Evolutionary conservation across 1,139 yeast genomes (phyloP).

Genomic region (Nematodospora anomalae): DNA sequence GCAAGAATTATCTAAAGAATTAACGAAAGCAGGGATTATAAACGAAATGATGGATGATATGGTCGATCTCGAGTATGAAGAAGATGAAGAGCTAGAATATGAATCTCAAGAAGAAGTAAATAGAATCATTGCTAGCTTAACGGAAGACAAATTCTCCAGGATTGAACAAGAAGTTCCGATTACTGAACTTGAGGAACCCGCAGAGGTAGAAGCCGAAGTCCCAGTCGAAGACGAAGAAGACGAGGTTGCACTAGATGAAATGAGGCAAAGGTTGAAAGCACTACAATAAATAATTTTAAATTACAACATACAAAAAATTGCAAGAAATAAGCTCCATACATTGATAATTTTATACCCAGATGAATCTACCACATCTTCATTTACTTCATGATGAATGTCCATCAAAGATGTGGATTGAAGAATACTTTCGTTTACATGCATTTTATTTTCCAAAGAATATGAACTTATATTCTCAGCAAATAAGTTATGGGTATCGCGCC

Average conservation of each 20-base stretch:
- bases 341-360: background rate
- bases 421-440: background rate
- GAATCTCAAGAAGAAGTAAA: slow-evolving; percentile 71
- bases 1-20: slow-evolving; percentile 83
- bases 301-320: slow-evolving; percentile 6
- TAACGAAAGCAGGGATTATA: slow-evolving; percentile 88
- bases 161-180: slow-evolving; percentile 46
- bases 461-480: slow-evolving; percentile 9
- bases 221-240: slow-evolving; percentile 60
- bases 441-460: background rate
- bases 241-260: slow-evolving; percentile 71
- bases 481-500: slow-evolving; percentile 12
- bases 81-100: slow-evolving; percentile 61
- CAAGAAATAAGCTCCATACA: background rate
- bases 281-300: slow-evolving; percentile 53
- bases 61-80: slow-evolving; percentile 63
- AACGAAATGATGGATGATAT: slow-evolving; percentile 96
- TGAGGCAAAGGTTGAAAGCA: slow-evolving; percentile 87
- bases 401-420: background rate
- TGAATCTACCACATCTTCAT: background rate
- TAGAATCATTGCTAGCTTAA: slow-evolving; percentile 46
- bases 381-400: background rate
- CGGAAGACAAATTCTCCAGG: slow-evolving; percentile 45
- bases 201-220: slow-evolving; percentile 17
- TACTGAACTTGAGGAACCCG: slow-evolving; percentile 21